Evolutionary conservation across 345 rosid genomes (phyloP), one percentile per base, ranked within the genome.

Genomic region (Microthlaspi erraticum): DNA sequence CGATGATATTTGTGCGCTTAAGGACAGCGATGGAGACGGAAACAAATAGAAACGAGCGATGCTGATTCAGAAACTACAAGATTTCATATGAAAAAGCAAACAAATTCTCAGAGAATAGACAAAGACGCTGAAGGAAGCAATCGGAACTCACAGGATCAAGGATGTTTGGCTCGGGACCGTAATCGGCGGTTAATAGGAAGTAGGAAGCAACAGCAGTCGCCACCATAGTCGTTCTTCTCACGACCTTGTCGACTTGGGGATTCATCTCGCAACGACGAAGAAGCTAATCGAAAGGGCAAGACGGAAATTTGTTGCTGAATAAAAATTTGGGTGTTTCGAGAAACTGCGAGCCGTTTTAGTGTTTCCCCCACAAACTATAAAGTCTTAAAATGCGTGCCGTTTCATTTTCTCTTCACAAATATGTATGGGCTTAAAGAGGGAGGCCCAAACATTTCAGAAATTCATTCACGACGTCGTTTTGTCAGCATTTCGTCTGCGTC

Each of bases 131-230:
- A 12, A 29, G 50, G 49, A 55, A 56, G 41, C 49, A 59, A 68
- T 16, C 20, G 33, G 14, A 63, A 67, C 86, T 72, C 68, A 90
- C 98, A 10, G 98, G 98, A 63, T 87, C 98, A 31, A 93, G 84
- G 57, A 43, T 89, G 68, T 87, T 90, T 34, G 97, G 92, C 42
- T 88, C 83, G 37, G 98, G 94, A 48, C 98, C 98, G 75, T 92
- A 92, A 66, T 93, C 98, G 17, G 96, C 95, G 7, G 96, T 90
- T 53, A 93, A 81, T 53, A 93, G 93, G 60, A 88, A 83, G 83
- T 93, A 93, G 53, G 91, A 81, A 41, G 89, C 93, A 62, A 86
- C 85, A 7, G 74, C 87, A 4, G 98, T 90, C 32, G 93, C 93
- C 80, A 85, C 89, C 86, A 87, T 80, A 7, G 97, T 90, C n/a